Evolutionary conservation across 1,284 basidiomycete genomes (phyloP).

Genomic region (Pulveroboletus sp.): DNA sequence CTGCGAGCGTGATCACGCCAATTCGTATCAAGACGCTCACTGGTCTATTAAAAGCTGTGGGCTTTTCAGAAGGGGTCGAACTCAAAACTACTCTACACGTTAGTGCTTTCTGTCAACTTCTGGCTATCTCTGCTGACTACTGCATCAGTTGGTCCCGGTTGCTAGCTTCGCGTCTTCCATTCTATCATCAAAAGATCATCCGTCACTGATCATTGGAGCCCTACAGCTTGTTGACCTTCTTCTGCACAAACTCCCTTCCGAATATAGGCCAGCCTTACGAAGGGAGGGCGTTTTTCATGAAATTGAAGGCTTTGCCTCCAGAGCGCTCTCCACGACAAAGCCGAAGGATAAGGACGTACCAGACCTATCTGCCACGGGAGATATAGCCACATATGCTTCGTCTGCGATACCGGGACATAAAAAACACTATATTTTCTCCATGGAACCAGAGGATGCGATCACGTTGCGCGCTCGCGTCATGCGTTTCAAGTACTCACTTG

Average conservation of each 20-base stretch:
- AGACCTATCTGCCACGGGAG: constrained; percentile 37
- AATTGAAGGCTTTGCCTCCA: constrained; percentile 70
- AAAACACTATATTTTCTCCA: constrained; percentile 57
- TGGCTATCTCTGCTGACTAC: constrained; percentile 6
- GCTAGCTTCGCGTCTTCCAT: constrained; percentile 91
- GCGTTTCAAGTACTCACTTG: constrained; percentile 70
- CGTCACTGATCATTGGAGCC: constrained; percentile 79
- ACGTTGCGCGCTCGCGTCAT: constrained; percentile 86
- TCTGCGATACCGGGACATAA: constrained; percentile 59
- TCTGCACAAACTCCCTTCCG: constrained; percentile 72
- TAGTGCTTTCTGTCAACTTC: constrained; percentile 15
- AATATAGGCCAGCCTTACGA: constrained; percentile 85
- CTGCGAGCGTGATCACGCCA: constrained; percentile 84
- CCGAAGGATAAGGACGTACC: constrained; percentile 48
- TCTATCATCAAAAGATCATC: constrained; percentile 86
- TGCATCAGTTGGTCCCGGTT: constrained; percentile 75
- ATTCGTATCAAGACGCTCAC: constrained; percentile 86
- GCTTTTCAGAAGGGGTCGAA: constrained; percentile 77
- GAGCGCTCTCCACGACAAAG: constrained; percentile 54
- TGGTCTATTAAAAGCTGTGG: constrained; percentile 83
- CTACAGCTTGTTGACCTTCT: constrained; percentile 90
- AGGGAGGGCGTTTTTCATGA: constrained; percentile 94
- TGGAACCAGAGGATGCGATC: constrained; percentile 86
- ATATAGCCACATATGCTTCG: constrained; percentile 32
- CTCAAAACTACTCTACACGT: constrained; percentile 77